phyloP scores from a whole-genome alignment of 2,329 filamentous ascomycete genomes.

The Penicillium sp. region DNA sequence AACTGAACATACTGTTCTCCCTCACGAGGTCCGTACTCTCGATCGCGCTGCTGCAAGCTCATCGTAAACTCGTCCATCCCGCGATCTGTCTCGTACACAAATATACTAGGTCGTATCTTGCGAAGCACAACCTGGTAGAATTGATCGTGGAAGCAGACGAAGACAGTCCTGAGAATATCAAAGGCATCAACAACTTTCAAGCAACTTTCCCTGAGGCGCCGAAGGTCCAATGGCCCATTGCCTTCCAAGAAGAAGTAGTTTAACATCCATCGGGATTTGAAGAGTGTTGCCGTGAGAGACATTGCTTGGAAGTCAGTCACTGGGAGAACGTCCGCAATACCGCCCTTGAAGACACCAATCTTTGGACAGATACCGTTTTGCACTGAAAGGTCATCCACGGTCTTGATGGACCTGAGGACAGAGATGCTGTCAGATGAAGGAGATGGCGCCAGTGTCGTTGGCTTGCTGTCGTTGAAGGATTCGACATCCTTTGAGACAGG shows the following conservation, averaged over 20 bases:
- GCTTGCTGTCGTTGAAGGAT: slow-evolving; percentile 13
- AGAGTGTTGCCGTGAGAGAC: slow-evolving; percentile 32
- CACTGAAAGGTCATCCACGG: slow-evolving; percentile 37
- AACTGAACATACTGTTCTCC: slow-evolving; percentile 58
- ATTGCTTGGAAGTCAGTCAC: slow-evolving; percentile 45
- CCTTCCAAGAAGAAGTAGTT: slow-evolving; percentile 56
- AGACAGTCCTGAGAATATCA: slow-evolving; percentile 62
- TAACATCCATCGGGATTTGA: slow-evolving; percentile 37
- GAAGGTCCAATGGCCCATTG: slow-evolving; percentile 40
- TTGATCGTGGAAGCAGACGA: slow-evolving; percentile 48
- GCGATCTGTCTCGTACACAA: slow-evolving; percentile 49
- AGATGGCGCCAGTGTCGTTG: slow-evolving; percentile 10
- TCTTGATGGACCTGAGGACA: slow-evolving; percentile 17
- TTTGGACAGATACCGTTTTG: slow-evolving; percentile 46
- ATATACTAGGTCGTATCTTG: slow-evolving; percentile 47
- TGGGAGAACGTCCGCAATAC: slow-evolving; percentile 53
- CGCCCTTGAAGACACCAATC: slow-evolving; percentile 48
- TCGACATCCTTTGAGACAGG: slow-evolving; percentile 13
- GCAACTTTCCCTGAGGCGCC: slow-evolving; percentile 41
- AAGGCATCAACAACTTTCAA: slow-evolving; percentile 53
- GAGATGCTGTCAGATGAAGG: slow-evolving; percentile 23
- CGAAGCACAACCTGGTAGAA: slow-evolving; percentile 56
- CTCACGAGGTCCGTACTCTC: slow-evolving; percentile 50
- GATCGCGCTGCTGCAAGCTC: slow-evolving; percentile 52
- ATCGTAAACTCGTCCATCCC: slow-evolving; percentile 49